These are phyloP conservation scores for Tetrahymena thermophila DNA, from an alignment of 73 alveolate genomes.

Conservation along the genomic window DNA sequence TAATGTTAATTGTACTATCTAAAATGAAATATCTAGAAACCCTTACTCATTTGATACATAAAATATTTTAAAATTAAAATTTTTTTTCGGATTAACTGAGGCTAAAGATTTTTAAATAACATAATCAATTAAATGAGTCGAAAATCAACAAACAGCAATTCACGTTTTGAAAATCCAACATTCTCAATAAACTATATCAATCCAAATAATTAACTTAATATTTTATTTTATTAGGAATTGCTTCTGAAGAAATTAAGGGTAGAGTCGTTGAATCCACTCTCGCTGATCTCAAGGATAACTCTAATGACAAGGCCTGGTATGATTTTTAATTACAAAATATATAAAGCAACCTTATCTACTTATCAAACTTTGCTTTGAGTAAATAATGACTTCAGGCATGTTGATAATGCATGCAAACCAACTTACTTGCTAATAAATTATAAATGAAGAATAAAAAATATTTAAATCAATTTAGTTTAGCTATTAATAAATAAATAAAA, in stretches of 20 bases:
- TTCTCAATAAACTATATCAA: not conserved
- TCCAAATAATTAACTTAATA: not conserved
- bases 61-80: too few species aligned
- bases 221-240: conserved; percentile 29
- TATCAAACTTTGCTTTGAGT: not conserved
- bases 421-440: too few species aligned
- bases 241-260: conserved; percentile 85
- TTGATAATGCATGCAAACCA: not conserved
- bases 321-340: not conserved
- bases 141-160: not conserved
- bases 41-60: not conserved
- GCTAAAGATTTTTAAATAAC: not conserved
- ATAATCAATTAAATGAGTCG: not conserved
- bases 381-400: not conserved
- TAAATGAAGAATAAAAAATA: too few species aligned
- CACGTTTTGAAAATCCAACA: not conserved
- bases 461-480: not conserved
- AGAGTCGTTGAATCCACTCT: conserved; percentile 86
- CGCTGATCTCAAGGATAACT: conserved; percentile 56
- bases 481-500: not conserved
- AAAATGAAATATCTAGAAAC: not conserved
- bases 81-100: not conserved
- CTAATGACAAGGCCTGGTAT: conserved; percentile 33
- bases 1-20: not conserved
- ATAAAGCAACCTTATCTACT: not conserved